Evolutionary conservation across 2,329 filamentous ascomycete species (phyloP), one percentile per base, ranked within the genome.

Genomic region (Polytolypa hystricis): DNA sequence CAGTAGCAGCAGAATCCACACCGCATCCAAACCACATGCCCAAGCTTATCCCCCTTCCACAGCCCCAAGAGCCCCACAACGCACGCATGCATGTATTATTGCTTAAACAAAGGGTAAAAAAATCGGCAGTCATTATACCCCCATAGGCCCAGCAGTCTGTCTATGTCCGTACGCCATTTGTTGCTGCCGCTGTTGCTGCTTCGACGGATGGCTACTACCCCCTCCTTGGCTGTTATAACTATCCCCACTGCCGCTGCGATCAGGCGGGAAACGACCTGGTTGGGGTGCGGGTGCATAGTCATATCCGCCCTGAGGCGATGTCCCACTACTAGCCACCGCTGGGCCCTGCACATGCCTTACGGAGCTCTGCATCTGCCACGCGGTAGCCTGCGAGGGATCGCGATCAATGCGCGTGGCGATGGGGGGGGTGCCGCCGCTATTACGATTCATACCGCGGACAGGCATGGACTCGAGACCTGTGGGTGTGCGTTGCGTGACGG

Each of bases 281-380:
- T 37, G 38, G 14, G 34, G 37, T 4, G 30, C 38, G 14, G 30
- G 33, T 11, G 29, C 41, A 21, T 43, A 40, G 21, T 28, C 37
- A 5, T 20, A 17, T 8, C 37, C 30, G 66, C 11, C 56, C 62
- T 40, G 65, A 7, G 7, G 21, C 7, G 21, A 25, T n/a, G 21
- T 7, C 7, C 21, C 21, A 7, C 7, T n/a, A 25, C 7, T 7
- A 7, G 7, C 21, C 7, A n/a, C 7, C n/a, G 7, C 21, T 7
- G 21, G 21, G 7, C 21, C 21, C 7, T 7, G 59, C 21, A 93
- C 76, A 40, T 87, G 82, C 33, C 86, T 77, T 27, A 89, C 85
- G 33, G 82, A 86, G 46, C 77, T 80, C 58, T 93, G 86, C 54
- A 84, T 81, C 50, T 85, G 80, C 78, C 81, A 85, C 4, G 83